Percentiles rank a stretch among this genome's conserved stretches.
Evolutionary conservation across 2,329 filamentous ascomycete species (phyloP).

Genomic region (Fusarium compactum): DNA sequence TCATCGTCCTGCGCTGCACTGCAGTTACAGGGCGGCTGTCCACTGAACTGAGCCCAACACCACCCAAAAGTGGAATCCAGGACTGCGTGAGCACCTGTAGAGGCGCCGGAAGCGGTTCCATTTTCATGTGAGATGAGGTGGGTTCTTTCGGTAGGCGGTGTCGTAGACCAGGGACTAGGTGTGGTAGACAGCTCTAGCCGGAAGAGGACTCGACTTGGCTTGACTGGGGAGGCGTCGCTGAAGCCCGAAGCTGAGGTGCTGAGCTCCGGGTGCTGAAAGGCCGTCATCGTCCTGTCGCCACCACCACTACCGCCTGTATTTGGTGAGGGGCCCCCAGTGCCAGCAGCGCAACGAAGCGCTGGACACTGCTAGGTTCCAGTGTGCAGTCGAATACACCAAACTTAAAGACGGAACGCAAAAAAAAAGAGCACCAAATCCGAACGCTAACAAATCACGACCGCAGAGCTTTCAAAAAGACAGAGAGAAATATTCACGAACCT

Average conservation of each 20-base stretch:
- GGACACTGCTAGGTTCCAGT: neutral
- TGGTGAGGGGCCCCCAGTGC: constrained; percentile 22
- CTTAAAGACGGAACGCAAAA: neutral
- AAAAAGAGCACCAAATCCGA: neutral
- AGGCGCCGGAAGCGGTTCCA: constrained; percentile 34
- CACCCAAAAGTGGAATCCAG: constrained; percentile 31
- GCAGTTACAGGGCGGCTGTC: constrained; percentile 28
- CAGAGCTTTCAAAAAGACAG: constrained; percentile 32
- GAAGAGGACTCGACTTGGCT: constrained; percentile 41
- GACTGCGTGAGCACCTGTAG: constrained; percentile 26
- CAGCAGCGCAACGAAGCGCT: constrained; percentile 17
- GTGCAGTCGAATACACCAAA: constrained; percentile 1
- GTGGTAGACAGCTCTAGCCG: constrained; percentile 38
- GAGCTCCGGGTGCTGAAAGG: constrained; percentile 33
- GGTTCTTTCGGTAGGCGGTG: constrained; percentile 42
- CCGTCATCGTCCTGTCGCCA: constrained; percentile 38
- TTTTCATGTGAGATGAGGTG: constrained; percentile 36
- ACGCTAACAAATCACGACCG: neutral
- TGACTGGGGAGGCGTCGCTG: constrained; percentile 20
- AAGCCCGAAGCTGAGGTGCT: constrained; percentile 18
- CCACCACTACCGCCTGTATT: constrained; percentile 22
- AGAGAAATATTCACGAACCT: constrained; percentile 61
- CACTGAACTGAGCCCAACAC: constrained; percentile 36
- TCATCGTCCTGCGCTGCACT: constrained; percentile 21
- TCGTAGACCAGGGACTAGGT: constrained; percentile 33